A percentile compares a stretch with the other conserved stretches of the same genome.
Conservation (phyloP, 257 asterid species). For the Parsonsia alboflavescens region DNA sequence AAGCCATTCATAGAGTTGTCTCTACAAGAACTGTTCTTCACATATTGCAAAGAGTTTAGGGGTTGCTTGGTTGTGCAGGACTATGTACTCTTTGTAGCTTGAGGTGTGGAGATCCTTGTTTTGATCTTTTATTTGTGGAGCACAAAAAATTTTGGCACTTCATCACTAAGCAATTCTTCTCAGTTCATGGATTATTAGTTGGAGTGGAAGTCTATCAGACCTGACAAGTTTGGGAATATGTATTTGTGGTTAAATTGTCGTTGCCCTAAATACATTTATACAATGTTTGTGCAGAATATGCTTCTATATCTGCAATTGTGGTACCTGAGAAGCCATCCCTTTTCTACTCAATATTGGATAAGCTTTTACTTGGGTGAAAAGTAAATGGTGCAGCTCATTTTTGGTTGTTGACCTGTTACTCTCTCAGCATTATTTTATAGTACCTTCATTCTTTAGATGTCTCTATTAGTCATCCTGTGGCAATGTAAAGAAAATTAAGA, state of each 20-base stretch:
- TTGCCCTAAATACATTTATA: not conserved
- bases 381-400: not conserved
- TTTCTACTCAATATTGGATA: not conserved
- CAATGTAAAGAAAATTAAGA: not conserved
- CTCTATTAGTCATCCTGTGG: not conserved
- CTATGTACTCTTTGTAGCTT: not conserved
- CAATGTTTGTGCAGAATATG: not conserved
- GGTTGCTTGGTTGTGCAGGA: not conserved
- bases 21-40: not conserved
- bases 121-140: not conserved
- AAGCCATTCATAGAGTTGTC: not conserved
- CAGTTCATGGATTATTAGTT: not conserved
- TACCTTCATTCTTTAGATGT: not conserved
- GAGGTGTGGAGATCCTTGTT: not conserved
- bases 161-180: not conserved
- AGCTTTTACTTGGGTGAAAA: not conserved
- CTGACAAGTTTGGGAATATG: not conserved
- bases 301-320: not conserved
- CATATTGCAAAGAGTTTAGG: not conserved
- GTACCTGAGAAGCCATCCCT: not conserved
- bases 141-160: not conserved
- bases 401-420: not conserved
- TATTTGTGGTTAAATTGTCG: not conserved
- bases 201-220: not conserved
- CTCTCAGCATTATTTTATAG: too few species aligned